These are phyloP conservation scores for Tephrocybe sp. DNA, from an alignment of 768 basidiomycete species.

Conservation along the genomic window DNA sequence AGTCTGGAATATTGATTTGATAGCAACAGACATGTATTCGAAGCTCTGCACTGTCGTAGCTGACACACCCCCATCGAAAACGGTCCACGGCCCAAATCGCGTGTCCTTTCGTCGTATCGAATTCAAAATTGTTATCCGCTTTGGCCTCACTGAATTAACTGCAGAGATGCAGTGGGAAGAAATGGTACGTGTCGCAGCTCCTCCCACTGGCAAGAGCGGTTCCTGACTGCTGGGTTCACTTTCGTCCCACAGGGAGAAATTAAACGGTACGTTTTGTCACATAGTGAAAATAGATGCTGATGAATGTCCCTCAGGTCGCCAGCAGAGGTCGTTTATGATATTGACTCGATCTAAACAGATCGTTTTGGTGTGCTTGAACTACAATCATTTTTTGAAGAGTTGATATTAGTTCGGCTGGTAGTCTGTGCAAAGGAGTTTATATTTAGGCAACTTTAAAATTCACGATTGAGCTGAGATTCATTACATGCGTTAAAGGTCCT, in stretches of 20 bases:
- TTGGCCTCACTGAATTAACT: conserved; percentile 53
- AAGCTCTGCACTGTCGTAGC: conserved; percentile 18
- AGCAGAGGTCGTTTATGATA: conserved; percentile 13
- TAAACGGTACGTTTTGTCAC: too few relatives aligned
- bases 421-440: too few relatives aligned
- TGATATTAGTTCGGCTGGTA: too few relatives aligned
- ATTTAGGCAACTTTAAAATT: too few relatives aligned
- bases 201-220: background rate
- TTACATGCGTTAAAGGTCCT: too few relatives aligned
- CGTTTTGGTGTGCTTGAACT: too few relatives aligned
- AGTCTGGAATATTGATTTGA: background rate
- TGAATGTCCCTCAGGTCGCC: conserved; percentile 1
- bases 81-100: background rate
- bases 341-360: too few relatives aligned
- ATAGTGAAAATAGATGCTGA: too few relatives aligned
- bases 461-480: too few relatives aligned
- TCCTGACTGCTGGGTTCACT: too few relatives aligned
- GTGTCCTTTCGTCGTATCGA: conserved; percentile 28
- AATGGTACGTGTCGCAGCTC: conserved; percentile 32
- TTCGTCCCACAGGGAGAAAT: too few relatives aligned
- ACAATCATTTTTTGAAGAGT: too few relatives aligned
- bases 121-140: conserved; percentile 44
- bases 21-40: conserved; percentile 17
- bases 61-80: conserved; percentile 10
- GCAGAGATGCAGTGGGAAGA: conserved; percentile 54